Base-by-base conservation (phyloP, 2,329 filamentous ascomycete species). In the Alternaria postmessia region DNA sequence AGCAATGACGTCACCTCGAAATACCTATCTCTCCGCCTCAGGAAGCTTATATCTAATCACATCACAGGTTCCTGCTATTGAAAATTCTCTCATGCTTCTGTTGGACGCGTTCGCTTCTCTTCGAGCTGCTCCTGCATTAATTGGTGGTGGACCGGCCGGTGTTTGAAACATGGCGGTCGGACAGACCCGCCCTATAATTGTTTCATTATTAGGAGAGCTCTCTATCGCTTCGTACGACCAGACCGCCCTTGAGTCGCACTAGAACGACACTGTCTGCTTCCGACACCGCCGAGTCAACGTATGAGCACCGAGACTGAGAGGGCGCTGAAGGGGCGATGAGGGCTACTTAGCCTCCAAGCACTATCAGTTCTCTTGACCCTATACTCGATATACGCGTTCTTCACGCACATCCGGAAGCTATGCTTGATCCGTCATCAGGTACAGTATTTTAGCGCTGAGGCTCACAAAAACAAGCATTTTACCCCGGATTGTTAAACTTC, bases 381-480 rank as follows among this genome's bases (percentile, higher is more conserved):
- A 28, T 18, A 30, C 39, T 42, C 38, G 32, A 51, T 39, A 36
- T 44, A 51, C 48, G 42, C 49, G 38, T 48, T 46, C 48, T 52
- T 57, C 54, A 51, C 55, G 55, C 55, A 47, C 48, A 24, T 58
- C 24, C 49, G 49, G 55, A 54, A 8, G 20, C 41, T 39, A 30
- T 34, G 30, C 34, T n/a, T 6, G 9, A 24, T 54, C 41, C 22
- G 41, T 5, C 9, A 32, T 36, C 18, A 30, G 20, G n/a, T 43
- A 53, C 24, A 36, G 11, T 18, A 20, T 38, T 7, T 28, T 61
- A 54, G 51, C 46, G 41, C 39, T 56, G 52, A 44, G 55, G 36
- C 54, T 61, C 28, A 52, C 36, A 41, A 11, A 41, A 34, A 52
- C 41, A 66, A 59, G 62, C 62, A 47, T 56, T 68, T 64, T 59